Base-by-base conservation (phyloP, 163 green algal genomes). In the Scenedesmus sp. region DNA sequence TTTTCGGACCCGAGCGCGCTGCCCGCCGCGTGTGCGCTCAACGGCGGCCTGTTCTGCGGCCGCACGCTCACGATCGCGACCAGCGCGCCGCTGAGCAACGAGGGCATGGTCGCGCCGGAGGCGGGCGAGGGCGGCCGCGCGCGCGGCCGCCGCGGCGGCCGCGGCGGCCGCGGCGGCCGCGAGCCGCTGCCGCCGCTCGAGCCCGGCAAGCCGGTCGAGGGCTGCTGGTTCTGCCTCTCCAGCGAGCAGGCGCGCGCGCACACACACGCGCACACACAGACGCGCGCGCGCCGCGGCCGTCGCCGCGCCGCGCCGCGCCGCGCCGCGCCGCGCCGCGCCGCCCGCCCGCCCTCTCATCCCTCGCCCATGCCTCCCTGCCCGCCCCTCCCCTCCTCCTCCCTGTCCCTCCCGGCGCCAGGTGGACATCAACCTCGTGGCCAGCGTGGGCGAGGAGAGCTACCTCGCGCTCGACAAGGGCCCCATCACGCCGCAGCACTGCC, bases 141-240 rank as follows among this genome's bases (percentile, higher is more conserved):
- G 17, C 17, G 15, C 24, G 50, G n/a, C 45, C 60, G 64, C 26
- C 39, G 62, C 33, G 44, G 60, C 48, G 44, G 56, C 26, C 39
- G 24, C 42, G 45, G 51, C 64, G 31, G 44, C 63, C 6, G 14
- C 36, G 33, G 24, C 36, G 26, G 26, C 45, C 13, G 26, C n/a
- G 63, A 0, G 36, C 26, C 2, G 31, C 58, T 70, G 51, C 44
- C 33, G n/a, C 42, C 15, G 53, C 44, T 20, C 29, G 47, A 70
- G n/a, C 50, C 77, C 9, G 91, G 82, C 39, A 86, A 93, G 76
- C 88, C 93, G 0, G 91, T 96, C n/a, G 85, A 95, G 42, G 88
- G 85, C 47, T 98, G 93, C 89, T 98, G 94, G 94, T 98, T 98
- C 88, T 98, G 95, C 87, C 86, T 98, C 18, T 94, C 88, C 26